These are phyloP conservation scores for Fusarium solani-melongenae DNA, from an alignment of 2,329 filamentous ascomycete genomes.

Conservation along the genomic window DNA sequence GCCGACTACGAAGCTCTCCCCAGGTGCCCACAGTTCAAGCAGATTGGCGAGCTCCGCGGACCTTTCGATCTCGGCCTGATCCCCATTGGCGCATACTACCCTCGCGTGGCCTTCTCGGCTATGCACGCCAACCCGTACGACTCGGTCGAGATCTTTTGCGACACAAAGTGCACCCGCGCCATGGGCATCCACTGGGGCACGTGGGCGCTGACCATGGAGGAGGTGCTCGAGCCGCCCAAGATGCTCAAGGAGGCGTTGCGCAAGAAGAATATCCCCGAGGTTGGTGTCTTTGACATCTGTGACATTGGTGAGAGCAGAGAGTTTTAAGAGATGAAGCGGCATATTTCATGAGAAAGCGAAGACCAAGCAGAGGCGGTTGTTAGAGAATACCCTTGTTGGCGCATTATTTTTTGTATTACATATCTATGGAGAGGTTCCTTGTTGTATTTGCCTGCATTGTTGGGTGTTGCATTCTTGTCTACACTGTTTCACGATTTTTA, in stretches of 20 bases:
- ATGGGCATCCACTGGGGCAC: slow-evolving; percentile 94
- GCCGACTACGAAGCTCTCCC: slow-evolving; percentile 74
- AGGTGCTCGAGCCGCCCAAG: slow-evolving; percentile 83
- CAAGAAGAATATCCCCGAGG: slow-evolving; percentile 73
- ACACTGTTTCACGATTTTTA: background rate
- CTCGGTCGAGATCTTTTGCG: slow-evolving; percentile 87
- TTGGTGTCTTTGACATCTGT: slow-evolving; percentile 83
- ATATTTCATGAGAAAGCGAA: slow-evolving; percentile 3
- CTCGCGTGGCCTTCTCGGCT: slow-evolving; percentile 76
- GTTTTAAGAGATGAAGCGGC: slow-evolving; percentile 60
- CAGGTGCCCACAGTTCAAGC: slow-evolving; percentile 82
- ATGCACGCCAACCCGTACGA: slow-evolving; percentile 91
- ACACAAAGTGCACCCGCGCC: slow-evolving; percentile 81
- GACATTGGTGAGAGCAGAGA: slow-evolving; percentile 86
- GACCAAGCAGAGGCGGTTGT: background rate
- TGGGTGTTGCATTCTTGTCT: slow-evolving; percentile 1
- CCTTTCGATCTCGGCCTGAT: slow-evolving; percentile 93
- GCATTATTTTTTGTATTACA: slow-evolving; percentile 4
- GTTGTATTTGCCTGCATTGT: background rate
- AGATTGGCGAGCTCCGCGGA: slow-evolving; percentile 83
- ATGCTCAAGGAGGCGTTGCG: slow-evolving; percentile 78
- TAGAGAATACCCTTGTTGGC: slow-evolving; percentile 27
- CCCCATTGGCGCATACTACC: slow-evolving; percentile 90
- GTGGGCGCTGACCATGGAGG: slow-evolving; percentile 88
- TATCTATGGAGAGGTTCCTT: background rate